These are phyloP conservation scores for Medicago truncatula DNA, from an alignment of 306 rosid genomes.

Conservation along the genomic window DNA sequence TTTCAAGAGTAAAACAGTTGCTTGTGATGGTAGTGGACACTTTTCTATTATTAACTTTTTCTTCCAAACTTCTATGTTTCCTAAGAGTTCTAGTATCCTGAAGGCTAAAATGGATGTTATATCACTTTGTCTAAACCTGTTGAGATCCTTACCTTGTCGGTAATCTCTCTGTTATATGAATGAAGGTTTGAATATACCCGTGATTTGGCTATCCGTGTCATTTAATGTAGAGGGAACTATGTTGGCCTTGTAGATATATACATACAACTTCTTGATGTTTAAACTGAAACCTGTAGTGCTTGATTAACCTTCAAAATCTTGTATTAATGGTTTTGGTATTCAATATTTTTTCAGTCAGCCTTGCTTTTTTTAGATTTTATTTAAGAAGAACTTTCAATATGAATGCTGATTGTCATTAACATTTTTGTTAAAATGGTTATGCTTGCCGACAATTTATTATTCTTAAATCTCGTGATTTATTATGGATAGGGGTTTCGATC, in stretches of 20 bases:
- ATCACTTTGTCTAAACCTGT: conserved; percentile 11
- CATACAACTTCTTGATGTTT: too few relatives aligned
- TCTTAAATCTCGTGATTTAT: neutral
- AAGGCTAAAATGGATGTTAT: conserved; percentile 5
- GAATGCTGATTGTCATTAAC: neutral
- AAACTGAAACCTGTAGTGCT: too few relatives aligned
- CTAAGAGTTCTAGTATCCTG: neutral
- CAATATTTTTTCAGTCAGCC: neutral
- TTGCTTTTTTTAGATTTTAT: neutral
- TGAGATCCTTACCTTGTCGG: neutral
- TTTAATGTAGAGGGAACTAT: neutral
- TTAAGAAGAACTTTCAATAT: conserved; percentile 13
- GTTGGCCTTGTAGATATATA: neutral
- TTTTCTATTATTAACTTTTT: neutral
- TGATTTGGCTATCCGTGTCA: conserved; percentile 2
- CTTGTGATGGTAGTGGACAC: neutral
- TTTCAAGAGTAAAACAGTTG: conserved; percentile 28
- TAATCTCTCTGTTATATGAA: neutral
- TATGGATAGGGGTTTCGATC: neutral
- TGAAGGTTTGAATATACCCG: conserved; percentile 8
- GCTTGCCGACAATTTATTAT: neutral
- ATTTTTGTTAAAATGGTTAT: conserved; percentile 14
- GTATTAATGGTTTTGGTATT: too few relatives aligned
- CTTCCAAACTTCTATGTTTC: conserved; percentile 3
- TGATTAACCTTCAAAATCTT: too few relatives aligned